A percentile compares a stretch with the other conserved stretches of the same genome.
These are phyloP conservation scores for Coix lacrymajobi DNA, from an alignment of 176 grass and related monocot species.

Conservation along the genomic window DNA sequence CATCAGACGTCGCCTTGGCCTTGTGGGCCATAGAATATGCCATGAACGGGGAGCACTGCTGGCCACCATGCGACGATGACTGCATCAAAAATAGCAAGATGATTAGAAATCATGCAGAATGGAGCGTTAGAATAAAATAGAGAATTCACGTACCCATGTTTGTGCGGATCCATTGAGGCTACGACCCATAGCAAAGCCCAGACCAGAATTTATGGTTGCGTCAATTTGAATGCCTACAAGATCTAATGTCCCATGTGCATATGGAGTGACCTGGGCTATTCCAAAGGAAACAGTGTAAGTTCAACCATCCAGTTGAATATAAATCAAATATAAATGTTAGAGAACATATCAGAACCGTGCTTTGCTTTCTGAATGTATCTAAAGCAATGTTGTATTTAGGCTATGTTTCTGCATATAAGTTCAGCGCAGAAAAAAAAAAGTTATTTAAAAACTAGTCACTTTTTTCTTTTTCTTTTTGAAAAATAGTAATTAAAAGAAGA, in stretches of 20 bases:
- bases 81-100: too few relatives aligned
- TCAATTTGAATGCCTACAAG: slow-evolving; percentile 99
- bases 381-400: neutral
- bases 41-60: too few relatives aligned
- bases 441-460: slow-evolving; percentile 3
- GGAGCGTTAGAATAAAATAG: too few relatives aligned
- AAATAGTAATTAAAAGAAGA: slow-evolving; percentile 6
- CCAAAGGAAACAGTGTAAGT: slow-evolving; percentile 41
- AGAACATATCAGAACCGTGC: neutral
- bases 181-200: slow-evolving; percentile 1
- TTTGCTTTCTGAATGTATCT: neutral
- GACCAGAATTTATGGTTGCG: slow-evolving; percentile 95
- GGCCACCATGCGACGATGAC: too few relatives aligned
- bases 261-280: slow-evolving; percentile 91
- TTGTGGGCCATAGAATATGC: too few relatives aligned
- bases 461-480: neutral
- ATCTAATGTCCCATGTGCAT: slow-evolving; percentile 89
- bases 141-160: too few relatives aligned
- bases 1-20: too few relatives aligned
- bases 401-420: slow-evolving; percentile 1
- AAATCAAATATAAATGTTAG: neutral
- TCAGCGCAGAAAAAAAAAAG: neutral
- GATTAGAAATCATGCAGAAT: too few relatives aligned
- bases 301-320: slow-evolving; percentile 17
- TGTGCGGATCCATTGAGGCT: too few relatives aligned